Evolutionary conservation across 768 basidiomycete genomes (phyloP).

Genomic region (Pulveroboletus sp.): DNA sequence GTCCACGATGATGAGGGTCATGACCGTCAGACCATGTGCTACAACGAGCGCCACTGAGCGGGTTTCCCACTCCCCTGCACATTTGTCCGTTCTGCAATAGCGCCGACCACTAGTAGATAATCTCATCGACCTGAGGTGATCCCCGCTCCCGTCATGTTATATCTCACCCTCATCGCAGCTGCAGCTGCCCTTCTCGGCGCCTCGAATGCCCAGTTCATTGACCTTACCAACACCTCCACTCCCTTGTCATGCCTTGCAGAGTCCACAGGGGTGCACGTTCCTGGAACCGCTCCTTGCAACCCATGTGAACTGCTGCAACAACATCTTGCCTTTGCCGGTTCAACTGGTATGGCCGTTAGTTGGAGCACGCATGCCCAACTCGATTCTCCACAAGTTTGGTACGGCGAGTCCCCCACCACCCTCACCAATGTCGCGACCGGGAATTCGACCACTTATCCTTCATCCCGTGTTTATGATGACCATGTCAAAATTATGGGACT

Average conservation of each 20-base stretch:
- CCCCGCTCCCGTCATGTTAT: conserved; percentile 4
- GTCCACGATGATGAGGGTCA: not conserved
- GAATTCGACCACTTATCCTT: conserved; percentile 20
- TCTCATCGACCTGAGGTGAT: not conserved
- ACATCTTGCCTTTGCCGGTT: conserved; percentile 22
- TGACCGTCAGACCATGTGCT: not conserved
- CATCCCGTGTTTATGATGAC: conserved; percentile 27
- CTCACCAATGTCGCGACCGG: conserved; percentile 22
- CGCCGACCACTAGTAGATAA: conserved; percentile 3
- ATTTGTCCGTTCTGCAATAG: conserved; percentile 1
- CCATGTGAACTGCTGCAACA: conserved; percentile 28
- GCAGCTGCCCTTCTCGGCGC: conserved; percentile 6
- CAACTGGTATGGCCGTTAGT: conserved; percentile 26
- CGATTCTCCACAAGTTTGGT: conserved; percentile 24
- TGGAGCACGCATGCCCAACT: conserved; percentile 23
- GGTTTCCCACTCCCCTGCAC: conserved; percentile 1
- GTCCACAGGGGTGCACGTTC: conserved; percentile 27
- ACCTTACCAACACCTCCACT: conserved; percentile 9
- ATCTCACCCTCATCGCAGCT: conserved; percentile 2
- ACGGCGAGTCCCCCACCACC: too few relatives aligned
- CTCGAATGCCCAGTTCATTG: conserved; percentile 18
- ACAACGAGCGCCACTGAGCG: not conserved
- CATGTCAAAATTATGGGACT: conserved; percentile 26
- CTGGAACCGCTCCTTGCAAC: conserved; percentile 27
- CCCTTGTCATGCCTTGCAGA: conserved; percentile 23